Evolutionary conservation across 495 filamentous ascomycete species (phyloP).

Genomic region (Hypoxylon subgilvum): DNA sequence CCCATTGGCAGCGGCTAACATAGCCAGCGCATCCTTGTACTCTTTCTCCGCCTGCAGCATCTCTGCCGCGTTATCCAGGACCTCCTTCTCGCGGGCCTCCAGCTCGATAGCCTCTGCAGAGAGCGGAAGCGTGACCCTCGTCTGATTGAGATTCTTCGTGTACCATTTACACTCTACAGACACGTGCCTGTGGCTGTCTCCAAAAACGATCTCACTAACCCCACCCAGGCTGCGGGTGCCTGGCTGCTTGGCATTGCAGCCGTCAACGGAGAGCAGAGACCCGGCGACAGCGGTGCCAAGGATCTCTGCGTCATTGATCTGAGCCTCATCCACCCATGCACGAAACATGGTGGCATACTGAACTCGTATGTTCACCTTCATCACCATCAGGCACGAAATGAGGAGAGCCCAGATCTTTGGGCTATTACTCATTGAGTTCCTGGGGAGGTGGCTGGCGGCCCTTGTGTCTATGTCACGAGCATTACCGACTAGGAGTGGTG

Average conservation of each 20-base stretch:
- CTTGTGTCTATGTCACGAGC: neutral
- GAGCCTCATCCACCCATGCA: neutral
- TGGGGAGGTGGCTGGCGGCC: neutral
- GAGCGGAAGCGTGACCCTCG: no score
- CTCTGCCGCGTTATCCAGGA: no score
- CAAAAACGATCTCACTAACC: neutral
- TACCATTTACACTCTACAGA: no score
- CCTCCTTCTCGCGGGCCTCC: no score
- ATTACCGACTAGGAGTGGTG: conserved; percentile 12
- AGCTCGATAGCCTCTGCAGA: no score
- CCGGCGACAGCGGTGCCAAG: conserved; percentile 9
- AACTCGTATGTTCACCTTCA: neutral
- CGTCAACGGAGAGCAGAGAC: neutral
- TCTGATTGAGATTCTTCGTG: no score
- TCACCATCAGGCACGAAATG: neutral
- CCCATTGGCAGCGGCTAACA: no score
- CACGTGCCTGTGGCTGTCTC: neutral
- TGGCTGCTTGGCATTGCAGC: neutral
- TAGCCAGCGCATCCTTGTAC: no score
- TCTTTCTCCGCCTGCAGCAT: no score
- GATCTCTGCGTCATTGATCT: conserved; percentile 1
- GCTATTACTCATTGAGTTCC: neutral
- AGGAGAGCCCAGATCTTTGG: conserved; percentile 7
- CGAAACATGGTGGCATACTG: neutral
- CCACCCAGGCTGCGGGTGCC: neutral